These are phyloP conservation scores for Plenodomus lindquistii DNA, from an alignment of 2,329 filamentous ascomycete species.

Conservation along the genomic window DNA sequence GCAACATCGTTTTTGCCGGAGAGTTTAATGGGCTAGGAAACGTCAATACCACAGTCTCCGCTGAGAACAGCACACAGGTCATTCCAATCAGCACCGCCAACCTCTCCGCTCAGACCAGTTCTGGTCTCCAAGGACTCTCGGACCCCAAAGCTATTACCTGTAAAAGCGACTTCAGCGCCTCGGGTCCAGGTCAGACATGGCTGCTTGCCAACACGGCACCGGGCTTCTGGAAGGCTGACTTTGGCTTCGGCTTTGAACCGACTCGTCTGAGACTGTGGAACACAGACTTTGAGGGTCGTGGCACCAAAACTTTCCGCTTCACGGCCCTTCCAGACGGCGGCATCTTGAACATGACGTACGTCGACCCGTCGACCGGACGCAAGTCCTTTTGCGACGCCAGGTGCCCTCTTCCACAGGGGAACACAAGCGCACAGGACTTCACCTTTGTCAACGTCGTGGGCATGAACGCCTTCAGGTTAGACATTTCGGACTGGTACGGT, in stretches of 20 bases:
- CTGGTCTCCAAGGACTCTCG: slow-evolving; percentile 65
- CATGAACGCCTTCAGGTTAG: slow-evolving; percentile 84
- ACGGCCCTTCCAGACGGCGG: slow-evolving; percentile 83
- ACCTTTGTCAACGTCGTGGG: slow-evolving; percentile 89
- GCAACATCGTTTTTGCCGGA: slow-evolving; percentile 90
- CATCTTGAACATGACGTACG: slow-evolving; percentile 95
- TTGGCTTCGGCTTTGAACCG: slow-evolving; percentile 82
- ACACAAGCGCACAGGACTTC: slow-evolving; percentile 82
- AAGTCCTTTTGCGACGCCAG: slow-evolving; percentile 75
- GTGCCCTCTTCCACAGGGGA: slow-evolving; percentile 77
- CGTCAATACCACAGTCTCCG: slow-evolving; percentile 74
- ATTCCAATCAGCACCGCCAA: slow-evolving; percentile 83
- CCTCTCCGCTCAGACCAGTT: slow-evolving; percentile 68
- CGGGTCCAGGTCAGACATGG: slow-evolving; percentile 79
- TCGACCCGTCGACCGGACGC: slow-evolving; percentile 68
- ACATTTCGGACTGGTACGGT: slow-evolving; percentile 87
- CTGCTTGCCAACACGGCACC: slow-evolving; percentile 73
- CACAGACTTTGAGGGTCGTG: slow-evolving; percentile 78
- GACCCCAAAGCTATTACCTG: slow-evolving; percentile 84
- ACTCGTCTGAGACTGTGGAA: slow-evolving; percentile 89
- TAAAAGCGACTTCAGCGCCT: slow-evolving; percentile 64
- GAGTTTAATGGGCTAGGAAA: slow-evolving; percentile 80
- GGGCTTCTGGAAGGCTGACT: slow-evolving; percentile 82
- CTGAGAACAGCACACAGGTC: slow-evolving; percentile 71
- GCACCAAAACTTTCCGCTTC: slow-evolving; percentile 86